phyloP scores from a whole-genome alignment of 768 basidiomycete genomes.

The Lactarius tabidus region DNA sequence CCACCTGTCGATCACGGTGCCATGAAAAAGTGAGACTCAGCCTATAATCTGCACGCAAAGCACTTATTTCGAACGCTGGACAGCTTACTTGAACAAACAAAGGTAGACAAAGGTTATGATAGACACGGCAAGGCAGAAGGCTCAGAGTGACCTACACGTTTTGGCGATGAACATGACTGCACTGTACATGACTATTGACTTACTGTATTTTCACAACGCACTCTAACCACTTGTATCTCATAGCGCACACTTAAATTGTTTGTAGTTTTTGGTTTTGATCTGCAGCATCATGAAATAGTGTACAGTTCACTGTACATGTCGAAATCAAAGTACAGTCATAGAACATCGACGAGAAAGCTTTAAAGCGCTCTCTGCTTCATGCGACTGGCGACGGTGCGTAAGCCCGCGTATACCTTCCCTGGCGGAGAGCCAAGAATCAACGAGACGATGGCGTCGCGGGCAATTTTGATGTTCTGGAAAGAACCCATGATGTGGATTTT shows the following conservation, averaged over 20 bases:
- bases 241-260: neutral
- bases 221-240: neutral
- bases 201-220: constrained; percentile 4
- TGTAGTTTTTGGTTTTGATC: neutral
- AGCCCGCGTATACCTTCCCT: constrained; percentile 87
- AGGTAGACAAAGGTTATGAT: constrained; percentile 32
- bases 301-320: neutral
- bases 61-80: neutral
- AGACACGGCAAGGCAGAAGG: constrained; percentile 29
- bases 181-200: neutral
- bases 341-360: constrained; percentile 8
- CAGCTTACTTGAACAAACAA: constrained; percentile 49
- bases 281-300: neutral
- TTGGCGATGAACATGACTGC: neutral
- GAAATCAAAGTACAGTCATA: constrained; percentile 7
- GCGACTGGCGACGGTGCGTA: constrained; percentile 86
- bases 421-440: constrained; percentile 94
- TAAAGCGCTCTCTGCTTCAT: constrained; percentile 90
- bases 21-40: constrained; percentile 48
- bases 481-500: constrained; percentile 99
- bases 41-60: neutral
- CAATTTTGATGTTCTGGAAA: constrained; percentile 98
- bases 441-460: constrained; percentile 92
- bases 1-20: constrained; percentile 58
- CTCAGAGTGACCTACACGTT: constrained; percentile 17